Conservation (phyloP, 1,139 yeast genomes). For the Blastobotrys malaysiensis region DNA sequence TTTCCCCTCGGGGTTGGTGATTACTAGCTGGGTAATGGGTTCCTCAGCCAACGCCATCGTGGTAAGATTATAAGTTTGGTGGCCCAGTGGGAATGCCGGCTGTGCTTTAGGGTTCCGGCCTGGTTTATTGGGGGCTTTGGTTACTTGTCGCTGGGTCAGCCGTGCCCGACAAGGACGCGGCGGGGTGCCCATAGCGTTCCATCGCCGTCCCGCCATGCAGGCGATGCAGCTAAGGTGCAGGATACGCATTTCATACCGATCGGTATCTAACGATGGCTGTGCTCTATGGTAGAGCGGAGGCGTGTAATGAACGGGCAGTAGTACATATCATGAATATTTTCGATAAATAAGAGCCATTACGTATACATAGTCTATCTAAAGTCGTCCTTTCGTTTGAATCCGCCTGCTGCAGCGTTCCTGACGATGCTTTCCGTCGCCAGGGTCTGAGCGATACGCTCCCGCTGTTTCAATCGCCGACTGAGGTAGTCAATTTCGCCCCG, state of each 20-base stretch:
- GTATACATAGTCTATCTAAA: slow-evolving; percentile 3
- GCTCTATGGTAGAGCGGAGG: too few relatives aligned
- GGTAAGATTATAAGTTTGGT: not conserved
- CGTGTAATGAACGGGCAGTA: too few relatives aligned
- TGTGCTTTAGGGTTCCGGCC: not conserved
- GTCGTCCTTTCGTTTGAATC: slow-evolving; percentile 13
- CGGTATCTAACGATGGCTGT: too few relatives aligned
- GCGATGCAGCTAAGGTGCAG: not conserved
- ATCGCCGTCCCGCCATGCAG: not conserved
- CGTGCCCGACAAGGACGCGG: not conserved
- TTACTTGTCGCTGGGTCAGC: not conserved
- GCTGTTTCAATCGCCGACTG: slow-evolving; percentile 51
- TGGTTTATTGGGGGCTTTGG: not conserved
- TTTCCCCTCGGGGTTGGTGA: not conserved
- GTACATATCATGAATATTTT: not conserved
- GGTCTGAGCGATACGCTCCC: slow-evolving; percentile 58
- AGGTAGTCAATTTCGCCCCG: slow-evolving; percentile 46
- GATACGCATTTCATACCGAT: not conserved
- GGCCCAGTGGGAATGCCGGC: not conserved
- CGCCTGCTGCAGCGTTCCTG: slow-evolving; percentile 21
- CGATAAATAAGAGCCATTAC: not conserved
- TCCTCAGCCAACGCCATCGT: not conserved
- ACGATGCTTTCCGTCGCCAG: slow-evolving; percentile 53
- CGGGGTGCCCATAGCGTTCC: not conserved
- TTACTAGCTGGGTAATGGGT: not conserved